phyloP scores from a whole-genome alignment of 129 eudicot genomes.

The sunflower (Helianthus annuus) region DNA sequence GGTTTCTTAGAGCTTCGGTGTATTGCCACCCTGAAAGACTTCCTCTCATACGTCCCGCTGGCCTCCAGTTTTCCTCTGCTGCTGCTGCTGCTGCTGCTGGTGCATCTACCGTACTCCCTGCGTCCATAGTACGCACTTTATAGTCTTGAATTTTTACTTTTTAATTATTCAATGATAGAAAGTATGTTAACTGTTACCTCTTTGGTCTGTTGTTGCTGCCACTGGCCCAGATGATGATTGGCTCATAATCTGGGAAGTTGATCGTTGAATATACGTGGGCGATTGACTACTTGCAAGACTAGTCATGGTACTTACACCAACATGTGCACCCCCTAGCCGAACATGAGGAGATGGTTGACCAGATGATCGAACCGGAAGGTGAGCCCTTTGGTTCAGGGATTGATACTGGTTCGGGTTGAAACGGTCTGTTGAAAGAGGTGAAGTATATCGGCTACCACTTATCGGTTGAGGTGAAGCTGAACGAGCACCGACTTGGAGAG shows the following conservation, averaged over 20 bases:
- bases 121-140: not conserved
- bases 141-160: not conserved
- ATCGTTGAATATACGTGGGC: slow-evolving; percentile 38
- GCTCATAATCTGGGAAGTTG: slow-evolving; percentile 30
- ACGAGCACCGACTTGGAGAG: slow-evolving; percentile 38
- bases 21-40: slow-evolving; percentile 63
- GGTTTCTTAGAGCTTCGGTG: slow-evolving; percentile 55
- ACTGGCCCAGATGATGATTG: slow-evolving; percentile 27
- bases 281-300: slow-evolving; percentile 33
- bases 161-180: not conserved
- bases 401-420: slow-evolving; percentile 41
- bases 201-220: slow-evolving; percentile 40
- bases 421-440: slow-evolving; percentile 35
- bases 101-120: slow-evolving; percentile 28
- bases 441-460: slow-evolving; percentile 27
- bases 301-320: slow-evolving; percentile 22
- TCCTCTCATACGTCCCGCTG: slow-evolving; percentile 84
- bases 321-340: slow-evolving; percentile 39
- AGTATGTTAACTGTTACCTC: slow-evolving; percentile 26
- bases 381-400: slow-evolving; percentile 34
- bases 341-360: slow-evolving; percentile 33
- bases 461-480: slow-evolving; percentile 40
- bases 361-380: slow-evolving; percentile 37
- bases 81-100: slow-evolving; percentile 47
- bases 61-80: slow-evolving; percentile 70